Evolutionary conservation across 2,329 filamentous ascomycete genomes (phyloP).

Genomic region (Penicillium brevicompactum): DNA sequence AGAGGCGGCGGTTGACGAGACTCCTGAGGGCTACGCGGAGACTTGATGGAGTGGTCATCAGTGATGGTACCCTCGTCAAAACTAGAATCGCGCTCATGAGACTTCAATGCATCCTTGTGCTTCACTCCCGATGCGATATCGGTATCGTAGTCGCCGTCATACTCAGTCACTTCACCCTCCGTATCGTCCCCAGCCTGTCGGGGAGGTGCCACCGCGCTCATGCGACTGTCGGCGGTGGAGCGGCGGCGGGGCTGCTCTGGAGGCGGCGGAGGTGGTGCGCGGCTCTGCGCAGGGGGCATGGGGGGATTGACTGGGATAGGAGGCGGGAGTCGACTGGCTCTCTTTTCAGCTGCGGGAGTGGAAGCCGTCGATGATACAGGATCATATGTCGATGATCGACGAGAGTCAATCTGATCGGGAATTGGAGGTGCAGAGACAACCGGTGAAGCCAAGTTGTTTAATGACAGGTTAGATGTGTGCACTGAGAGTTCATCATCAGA

Average conservation of each 20-base stretch:
- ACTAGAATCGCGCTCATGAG: conserved; percentile 76
- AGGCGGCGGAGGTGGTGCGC: conserved; percentile 69
- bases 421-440: conserved; percentile 49
- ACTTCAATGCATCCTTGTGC: conserved; percentile 88
- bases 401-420: conserved; percentile 45
- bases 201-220: conserved; percentile 44
- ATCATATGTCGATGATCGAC: conserved; percentile 39
- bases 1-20: conserved; percentile 53
- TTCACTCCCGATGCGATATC: conserved; percentile 94
- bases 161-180: conserved; percentile 84
- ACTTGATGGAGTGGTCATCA: conserved; percentile 56
- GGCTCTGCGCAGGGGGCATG: conserved; percentile 51
- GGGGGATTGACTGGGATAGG: conserved; percentile 42
- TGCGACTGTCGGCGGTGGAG: conserved; percentile 60
- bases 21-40: conserved; percentile 44
- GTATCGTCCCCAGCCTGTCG: conserved; percentile 60
- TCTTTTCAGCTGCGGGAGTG: conserved; percentile 39
- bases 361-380: conserved; percentile 45
- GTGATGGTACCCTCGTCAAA: conserved; percentile 66
- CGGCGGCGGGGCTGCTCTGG: conserved; percentile 56
- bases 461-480: conserved; percentile 49
- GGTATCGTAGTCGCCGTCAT: conserved; percentile 97
- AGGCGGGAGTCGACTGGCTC: conserved; percentile 47
- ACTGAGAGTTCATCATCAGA: conserved; percentile 83
- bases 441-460: conserved; percentile 47